Evolutionary conservation across 2,329 filamentous ascomycete species (phyloP).

Genomic region (Aspergillus calidoustus): DNA sequence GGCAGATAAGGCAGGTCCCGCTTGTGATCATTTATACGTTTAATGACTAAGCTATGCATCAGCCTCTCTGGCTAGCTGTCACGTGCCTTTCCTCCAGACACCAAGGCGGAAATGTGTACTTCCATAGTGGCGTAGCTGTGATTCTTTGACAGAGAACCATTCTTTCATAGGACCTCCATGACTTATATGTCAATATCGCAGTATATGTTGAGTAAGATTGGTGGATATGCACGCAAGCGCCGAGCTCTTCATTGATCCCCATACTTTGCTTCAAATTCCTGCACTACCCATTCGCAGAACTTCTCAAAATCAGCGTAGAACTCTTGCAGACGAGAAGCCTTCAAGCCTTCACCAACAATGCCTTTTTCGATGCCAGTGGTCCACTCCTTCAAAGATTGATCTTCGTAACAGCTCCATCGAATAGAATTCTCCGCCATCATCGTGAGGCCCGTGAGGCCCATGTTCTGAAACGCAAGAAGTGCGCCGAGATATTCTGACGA

Average conservation of each 20-base stretch:
- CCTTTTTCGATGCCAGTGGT: conserved; percentile 73
- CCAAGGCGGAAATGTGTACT: neutral
- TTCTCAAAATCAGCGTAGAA: conserved; percentile 85
- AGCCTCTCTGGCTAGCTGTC: neutral
- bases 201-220: neutral
- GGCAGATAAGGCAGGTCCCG: no score
- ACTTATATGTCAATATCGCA: neutral
- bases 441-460: conserved; percentile 84
- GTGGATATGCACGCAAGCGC: neutral
- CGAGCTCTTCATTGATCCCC: neutral
- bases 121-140: neutral
- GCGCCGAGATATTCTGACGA: conserved; percentile 96
- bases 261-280: conserved; percentile 63
- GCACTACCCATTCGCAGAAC: conserved; percentile 88
- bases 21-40: neutral
- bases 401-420: conserved; percentile 86
- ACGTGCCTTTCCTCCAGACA: neutral
- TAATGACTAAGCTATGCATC: neutral
- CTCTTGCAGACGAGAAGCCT: conserved; percentile 73
- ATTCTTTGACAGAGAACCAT: neutral
- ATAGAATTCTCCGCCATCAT: conserved; percentile 92
- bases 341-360: conserved; percentile 69
- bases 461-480: conserved; percentile 87
- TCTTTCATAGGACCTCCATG: no score
- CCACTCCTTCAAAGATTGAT: conserved; percentile 74